These are phyloP conservation scores for Calonectria pseudoturangicola DNA, from an alignment of 2,329 filamentous ascomycete species.

Conservation along the genomic window DNA sequence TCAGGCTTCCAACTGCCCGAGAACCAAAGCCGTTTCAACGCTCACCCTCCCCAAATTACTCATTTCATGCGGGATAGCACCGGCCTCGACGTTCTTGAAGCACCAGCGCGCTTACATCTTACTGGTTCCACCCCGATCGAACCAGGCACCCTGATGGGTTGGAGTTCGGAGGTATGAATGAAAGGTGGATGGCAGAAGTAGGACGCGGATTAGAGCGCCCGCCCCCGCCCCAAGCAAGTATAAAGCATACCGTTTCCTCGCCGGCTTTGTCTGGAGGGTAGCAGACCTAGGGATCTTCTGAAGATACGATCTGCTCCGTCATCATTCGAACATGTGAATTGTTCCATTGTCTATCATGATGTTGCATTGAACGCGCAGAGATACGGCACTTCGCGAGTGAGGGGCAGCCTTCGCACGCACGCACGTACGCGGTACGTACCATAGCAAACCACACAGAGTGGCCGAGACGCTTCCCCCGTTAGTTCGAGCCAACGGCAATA, in stretches of 20 bases:
- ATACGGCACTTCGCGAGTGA: slow-evolving; percentile 15
- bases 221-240: slow-evolving; percentile 8
- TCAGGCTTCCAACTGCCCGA: not conserved
- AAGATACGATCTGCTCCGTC: too few relatives aligned
- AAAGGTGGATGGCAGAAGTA: not conserved
- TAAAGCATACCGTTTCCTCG: slow-evolving; percentile 23
- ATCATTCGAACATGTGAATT: not conserved
- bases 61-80: not conserved
- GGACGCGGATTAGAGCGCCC: not conserved
- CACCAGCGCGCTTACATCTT: not conserved
- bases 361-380: not conserved
- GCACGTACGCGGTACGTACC: slow-evolving; percentile 24
- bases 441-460: slow-evolving; percentile 15
- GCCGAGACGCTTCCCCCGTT: not conserved
- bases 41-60: not conserved
- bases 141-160: slow-evolving; percentile 24
- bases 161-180: slow-evolving; percentile 10
- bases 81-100: not conserved
- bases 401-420: slow-evolving; percentile 18
- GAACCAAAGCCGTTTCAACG: not conserved
- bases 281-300: not conserved
- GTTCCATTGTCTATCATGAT: slow-evolving; percentile 11
- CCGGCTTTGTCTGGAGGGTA: not conserved
- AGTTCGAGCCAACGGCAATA: not conserved
- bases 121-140: slow-evolving; percentile 16